phyloP scores from a whole-genome alignment of 441 rosid species.

The Biscutella auriculata region DNA sequence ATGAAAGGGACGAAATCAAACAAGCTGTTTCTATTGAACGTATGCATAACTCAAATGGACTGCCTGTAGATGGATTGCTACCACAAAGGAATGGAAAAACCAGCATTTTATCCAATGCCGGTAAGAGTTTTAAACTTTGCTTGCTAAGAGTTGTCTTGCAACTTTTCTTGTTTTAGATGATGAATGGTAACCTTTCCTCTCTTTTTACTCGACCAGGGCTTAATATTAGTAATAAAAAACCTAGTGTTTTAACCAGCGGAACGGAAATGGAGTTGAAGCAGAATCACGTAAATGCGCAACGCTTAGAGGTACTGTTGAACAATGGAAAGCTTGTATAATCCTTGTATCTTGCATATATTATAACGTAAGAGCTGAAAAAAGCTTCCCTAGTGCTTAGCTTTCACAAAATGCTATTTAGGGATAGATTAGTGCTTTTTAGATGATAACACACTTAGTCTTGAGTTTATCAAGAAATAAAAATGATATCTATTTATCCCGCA shows the following conservation, averaged over 20 bases:
- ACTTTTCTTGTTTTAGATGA: conserved; percentile 2
- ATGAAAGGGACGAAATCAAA: conserved; percentile 21
- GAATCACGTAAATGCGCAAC: conserved; percentile 36
- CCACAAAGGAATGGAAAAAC: conserved; percentile 58
- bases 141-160: not conserved
- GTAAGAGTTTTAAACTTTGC: conserved; percentile 26
- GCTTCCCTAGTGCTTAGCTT: not conserved
- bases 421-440: not conserved
- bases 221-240: conserved; percentile 40
- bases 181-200: not conserved
- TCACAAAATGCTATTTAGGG: too few species aligned
- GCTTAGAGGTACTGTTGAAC: conserved; percentile 22
- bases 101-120: conserved; percentile 40
- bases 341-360: not conserved
- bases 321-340: not conserved
- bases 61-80: conserved; percentile 30
- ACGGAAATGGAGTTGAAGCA: conserved; percentile 44
- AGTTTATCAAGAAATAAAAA: not conserved
- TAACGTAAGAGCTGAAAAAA: not conserved
- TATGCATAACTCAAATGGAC: conserved; percentile 27
- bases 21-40: conserved; percentile 42
- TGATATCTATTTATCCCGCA: conserved; percentile 19
- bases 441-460: not conserved
- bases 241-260: conserved; percentile 33
- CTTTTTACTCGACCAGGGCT: conserved; percentile 33